phyloP scores from a whole-genome alignment of 352 stramenopile species.

The Stramenopiles sp. region DNA sequence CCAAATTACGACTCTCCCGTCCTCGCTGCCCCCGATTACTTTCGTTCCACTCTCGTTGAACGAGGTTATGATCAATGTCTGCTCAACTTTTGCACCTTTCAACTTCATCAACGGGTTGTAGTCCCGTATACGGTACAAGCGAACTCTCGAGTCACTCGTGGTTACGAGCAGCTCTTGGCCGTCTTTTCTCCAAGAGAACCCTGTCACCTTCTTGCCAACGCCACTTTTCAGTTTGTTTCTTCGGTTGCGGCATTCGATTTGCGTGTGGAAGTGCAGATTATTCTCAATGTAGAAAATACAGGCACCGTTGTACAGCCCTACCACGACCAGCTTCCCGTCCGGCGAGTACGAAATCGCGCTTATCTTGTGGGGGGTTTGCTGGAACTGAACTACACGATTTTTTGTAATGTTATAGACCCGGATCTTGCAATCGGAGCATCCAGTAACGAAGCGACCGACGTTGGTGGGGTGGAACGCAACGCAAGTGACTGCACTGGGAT shows the following conservation, averaged over 20 bases:
- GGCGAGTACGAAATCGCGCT: conserved; percentile 20
- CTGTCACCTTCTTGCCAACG: conserved; percentile 32
- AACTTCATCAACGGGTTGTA: conserved; percentile 28
- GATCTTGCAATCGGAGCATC: conserved; percentile 32
- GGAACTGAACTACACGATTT: conserved; percentile 31
- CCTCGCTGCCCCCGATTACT: not conserved
- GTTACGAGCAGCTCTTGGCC: conserved; percentile 29
- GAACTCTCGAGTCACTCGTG: conserved; percentile 33
- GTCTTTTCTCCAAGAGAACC: conserved; percentile 25
- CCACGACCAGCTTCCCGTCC: conserved; percentile 16
- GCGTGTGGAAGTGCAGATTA: conserved; percentile 32
- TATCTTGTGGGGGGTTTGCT: conserved; percentile 25
- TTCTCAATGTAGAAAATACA: conserved; percentile 34
- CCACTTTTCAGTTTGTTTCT: conserved; percentile 29
- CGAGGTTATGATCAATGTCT: conserved; percentile 20
- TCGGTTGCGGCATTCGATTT: conserved; percentile 30
- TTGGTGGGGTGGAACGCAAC: conserved; percentile 33
- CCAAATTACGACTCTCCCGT: not conserved
- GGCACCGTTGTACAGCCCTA: conserved; percentile 30
- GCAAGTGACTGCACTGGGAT: conserved; percentile 30
- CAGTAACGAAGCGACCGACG: conserved; percentile 32
- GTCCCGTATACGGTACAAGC: conserved; percentile 31
- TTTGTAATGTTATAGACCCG: conserved; percentile 31
- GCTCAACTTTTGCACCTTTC: conserved; percentile 21
- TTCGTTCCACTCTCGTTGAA: conserved; percentile 21